These are phyloP conservation scores for Hymenochaete sp. DNA, from an alignment of 1,284 basidiomycete species.

Conservation along the genomic window DNA sequence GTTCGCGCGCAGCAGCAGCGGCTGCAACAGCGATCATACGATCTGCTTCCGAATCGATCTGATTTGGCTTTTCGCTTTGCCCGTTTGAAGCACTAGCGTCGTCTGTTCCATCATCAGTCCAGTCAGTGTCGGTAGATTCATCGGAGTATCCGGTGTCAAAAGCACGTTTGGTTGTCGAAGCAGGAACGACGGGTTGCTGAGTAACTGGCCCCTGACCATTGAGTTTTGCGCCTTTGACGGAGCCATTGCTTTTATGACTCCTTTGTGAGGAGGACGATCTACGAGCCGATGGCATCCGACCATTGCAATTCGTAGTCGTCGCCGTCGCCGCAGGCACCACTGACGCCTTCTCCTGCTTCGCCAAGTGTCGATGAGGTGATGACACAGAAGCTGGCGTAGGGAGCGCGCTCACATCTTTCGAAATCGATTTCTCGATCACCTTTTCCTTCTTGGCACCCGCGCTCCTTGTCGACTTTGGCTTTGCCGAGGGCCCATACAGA, in stretches of 20 bases:
- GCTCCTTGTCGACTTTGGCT: no score
- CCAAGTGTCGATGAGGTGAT: no score
- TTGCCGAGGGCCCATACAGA: background rate
- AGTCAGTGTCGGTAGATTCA: slow-evolving; percentile 18
- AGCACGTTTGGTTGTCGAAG: background rate
- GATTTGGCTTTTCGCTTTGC: slow-evolving; percentile 14
- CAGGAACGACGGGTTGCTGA: background rate
- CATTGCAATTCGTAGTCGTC: background rate
- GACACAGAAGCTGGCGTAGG: background rate
- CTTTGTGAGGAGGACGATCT: background rate
- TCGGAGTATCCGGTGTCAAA: slow-evolving; percentile 6
- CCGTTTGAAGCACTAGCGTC: slow-evolving; percentile 25
- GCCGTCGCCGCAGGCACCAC: no score
- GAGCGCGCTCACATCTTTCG: background rate
- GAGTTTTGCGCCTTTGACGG: background rate
- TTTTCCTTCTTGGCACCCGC: no score
- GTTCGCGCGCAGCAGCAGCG: slow-evolving; percentile 58
- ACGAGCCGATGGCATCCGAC: background rate
- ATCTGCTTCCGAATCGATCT: slow-evolving; percentile 23
- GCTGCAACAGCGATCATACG: slow-evolving; percentile 24
- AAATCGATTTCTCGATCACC: background rate
- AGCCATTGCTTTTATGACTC: background rate
- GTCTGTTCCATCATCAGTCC: slow-evolving; percentile 26
- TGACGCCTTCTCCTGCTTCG: background rate
- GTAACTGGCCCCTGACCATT: background rate